Base-by-base conservation (phyloP, 768 basidiomycete species). In the Lactifluus volemus region DNA sequence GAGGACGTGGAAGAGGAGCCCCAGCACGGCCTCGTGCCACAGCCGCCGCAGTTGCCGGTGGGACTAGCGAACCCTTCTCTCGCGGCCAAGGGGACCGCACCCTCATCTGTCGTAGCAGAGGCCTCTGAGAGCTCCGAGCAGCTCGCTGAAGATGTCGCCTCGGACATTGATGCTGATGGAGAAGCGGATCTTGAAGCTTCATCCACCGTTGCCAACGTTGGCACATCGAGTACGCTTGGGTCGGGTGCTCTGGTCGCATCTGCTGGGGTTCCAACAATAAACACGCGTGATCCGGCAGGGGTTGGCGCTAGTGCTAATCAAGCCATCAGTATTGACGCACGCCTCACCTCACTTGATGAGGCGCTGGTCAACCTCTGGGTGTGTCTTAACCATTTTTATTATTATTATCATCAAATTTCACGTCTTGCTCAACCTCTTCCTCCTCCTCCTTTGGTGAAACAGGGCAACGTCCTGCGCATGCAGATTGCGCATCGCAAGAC, bases 401-500 rank as follows among this genome's bases (percentile, higher is more conserved):
- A 14, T 11, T 21, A 42, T 8, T 3, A 38, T 42, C 21, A 2
- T 29, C 36, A 9, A 25, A 25, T 25, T 25, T 25, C 25, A 25
- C 25, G 25, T 25, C 25, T 25, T 54, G 45, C 52, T 55, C 19
- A 56, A 34, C 32, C 32, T 34, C 32, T 3, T 3, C 32, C 9
- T 25, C 25, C 25, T 25, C 2, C 25, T 25, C 29, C 14, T 19
- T 11, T 17, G 19, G n/a, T 11, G 3, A 1, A 15, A 52, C 34
- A 66, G 65, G 60, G 58, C 30, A 66, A 63, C 36, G 65, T 66
- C 7, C 42, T 66, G 54, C 57, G 65, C 19, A 65, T 65, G 49
- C 65, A 66, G 39, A 66, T 66, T 14, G 65, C 65, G 5, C 59
- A 65, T 57, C 65, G 65, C 64, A 66, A 66, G 60, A 66, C 65